Base-by-base conservation (phyloP, 805 yeast genomes). In the Saturnispora dispora region DNA sequence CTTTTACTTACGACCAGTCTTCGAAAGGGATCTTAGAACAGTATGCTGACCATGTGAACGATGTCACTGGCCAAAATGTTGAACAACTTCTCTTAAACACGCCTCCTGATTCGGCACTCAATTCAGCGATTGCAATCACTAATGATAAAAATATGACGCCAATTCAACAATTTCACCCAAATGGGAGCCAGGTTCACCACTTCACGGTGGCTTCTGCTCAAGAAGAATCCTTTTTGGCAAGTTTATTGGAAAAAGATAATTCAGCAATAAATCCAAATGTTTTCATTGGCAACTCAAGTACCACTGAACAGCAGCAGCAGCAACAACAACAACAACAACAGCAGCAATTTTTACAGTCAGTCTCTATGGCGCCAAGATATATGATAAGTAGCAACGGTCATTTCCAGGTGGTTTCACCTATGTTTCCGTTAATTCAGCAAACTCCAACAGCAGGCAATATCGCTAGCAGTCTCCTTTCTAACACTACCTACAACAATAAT, bases 1-100 rank as follows among this genome's bases (percentile, higher is more conserved):
- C 90, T 2, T 88, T 91, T 68, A 66, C 72, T 40, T 89, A 77
- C 58, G 85, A 87, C 62, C 74, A 77, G 25, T 59, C 71, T 2
- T 59, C 63, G 30, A 28, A 18, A 27, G 71, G 79, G 2, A 62
- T 85, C 4, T 73, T 71, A 57, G 81, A 76, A 7, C 93, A 85
- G 60, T 62, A 85, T 40, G 54, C 67, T 17, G 47, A 50, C 11
- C 60, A 61, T 33, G 53, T 59, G 15, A 58, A 59, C 13, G 52
- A 51, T 8, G 48, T 55, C 9, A 37, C 56, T 9, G 55, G 54
- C 5, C 27, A 43, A 17, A 44, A 54, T 45, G 53, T 53, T 20
- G 36, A 47, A 36, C 46, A 45, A 10, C 39, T 53, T 1, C n/a
- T 55, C 11, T 25, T 53, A 5, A 53, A 53, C 39, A 28, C 50